Evolutionary conservation across 169 alveolate species (phyloP), one percentile per base, ranked within the genome.

Genomic region (Cryptosporidium parvum): DNA sequence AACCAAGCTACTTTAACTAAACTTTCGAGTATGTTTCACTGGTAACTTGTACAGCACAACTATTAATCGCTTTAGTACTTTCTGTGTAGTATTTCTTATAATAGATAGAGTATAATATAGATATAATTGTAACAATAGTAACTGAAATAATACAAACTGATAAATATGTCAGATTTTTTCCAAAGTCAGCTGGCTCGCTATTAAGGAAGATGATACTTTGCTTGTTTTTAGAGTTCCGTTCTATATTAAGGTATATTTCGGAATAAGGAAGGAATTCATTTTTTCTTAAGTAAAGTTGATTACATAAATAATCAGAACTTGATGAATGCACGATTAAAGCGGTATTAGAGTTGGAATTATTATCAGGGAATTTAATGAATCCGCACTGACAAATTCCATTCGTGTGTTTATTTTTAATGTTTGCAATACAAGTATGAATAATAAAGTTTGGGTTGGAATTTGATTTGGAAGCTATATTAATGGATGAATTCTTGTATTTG

Each of bases 401-500:
- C 12, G 33, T 35, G 16, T 53, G 39, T 52, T 73, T 16, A 35
- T 42, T 33, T n/a, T 70, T 52, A 4, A 56, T 31, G 10, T 31
- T 73, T 73, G 86, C 86, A 33, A 58, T 21, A 37, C 86, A 73
- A 33, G 70, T 58, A 29, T 73, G 69, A 7, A 73, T 26, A 2
- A 56, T 39, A 56, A 56, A 12, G 31, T 73, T 37, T 14, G 39
- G 18, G 44, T 37, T 42, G 18, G 52, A 23, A 6, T 31, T 29
- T 21, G 48, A 51, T 59, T 39, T 26, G 8, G 35, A 56, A 2
- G 37, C 18, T 5, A 56, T 6, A 26, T 8, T 14, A 29, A 3
- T 37, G 33, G 23, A 31, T 26, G 72, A 29, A 29, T 31, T 37
- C 23, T 33, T 65, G 44, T 73, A 53, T 33, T 58, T 37, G 37